Base-by-base conservation (phyloP, 495 filamentous ascomycete genomes). In the Trichocladium antarcticum region DNA sequence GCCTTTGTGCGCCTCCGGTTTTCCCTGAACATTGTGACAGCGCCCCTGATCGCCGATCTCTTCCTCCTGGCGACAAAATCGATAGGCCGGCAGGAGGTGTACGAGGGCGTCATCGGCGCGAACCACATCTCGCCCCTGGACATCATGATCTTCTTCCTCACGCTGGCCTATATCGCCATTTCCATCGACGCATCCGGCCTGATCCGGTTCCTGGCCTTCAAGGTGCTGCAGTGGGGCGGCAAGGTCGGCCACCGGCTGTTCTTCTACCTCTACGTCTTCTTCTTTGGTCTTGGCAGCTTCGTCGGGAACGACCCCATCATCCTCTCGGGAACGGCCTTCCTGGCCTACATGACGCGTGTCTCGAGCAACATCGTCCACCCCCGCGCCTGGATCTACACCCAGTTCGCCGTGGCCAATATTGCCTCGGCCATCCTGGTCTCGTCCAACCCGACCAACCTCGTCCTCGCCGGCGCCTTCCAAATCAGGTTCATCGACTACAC, bases 251-350 rank as follows among this genome's bases (percentile, higher is more conserved):
- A 80, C 42, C 59, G 73, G 37, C 64, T 84, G 1, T 84, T 77
- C 59, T 77, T 84, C 61, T 84, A 81, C 59, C 73, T 84, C 15
- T 84, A 82, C 46, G 65, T 67, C 45, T 82, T 84, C 67, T 84
- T 82, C 64, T 81, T 82, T 47, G 61, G 46, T n/a, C 55, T 84
- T n/a, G 75, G 77, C 28, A 77, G 62, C 50, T 81, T 78, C 60
- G 80, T 83, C 37, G 81, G 81, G 16, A 84, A 84, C 51, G 81
- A 84, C 49, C 81, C 81, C 9, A 77, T 84, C 54, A 83, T 84
- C 39, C 54, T 84, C 14, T 82, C 79, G 3, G 81, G 81, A 8
- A 84, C 81, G 8, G 72, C 81, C 7, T 84, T 84, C 48, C 71
- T 84, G 4, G 78, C 81, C 3, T 84, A 84, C 55, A 83, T 84